Percentiles rank a stretch among this genome's conserved stretches.
Conservation (phyloP, 2,329 filamentous ascomycete genomes). For the Diaporthe ilicicola region DNA sequence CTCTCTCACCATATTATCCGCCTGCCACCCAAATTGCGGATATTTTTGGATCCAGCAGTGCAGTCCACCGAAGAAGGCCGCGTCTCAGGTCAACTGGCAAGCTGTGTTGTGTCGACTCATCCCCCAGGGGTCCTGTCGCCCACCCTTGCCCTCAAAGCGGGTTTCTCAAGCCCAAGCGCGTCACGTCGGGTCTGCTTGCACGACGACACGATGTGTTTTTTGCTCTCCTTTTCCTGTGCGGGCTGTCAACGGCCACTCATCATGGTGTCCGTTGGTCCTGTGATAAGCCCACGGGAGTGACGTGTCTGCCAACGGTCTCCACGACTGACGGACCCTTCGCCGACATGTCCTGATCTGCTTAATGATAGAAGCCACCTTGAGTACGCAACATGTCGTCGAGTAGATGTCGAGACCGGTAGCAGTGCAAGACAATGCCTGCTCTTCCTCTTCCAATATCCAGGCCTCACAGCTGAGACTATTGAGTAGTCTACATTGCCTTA, state of each 20-base stretch:
- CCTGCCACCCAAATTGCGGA: not conserved
- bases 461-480: too few species aligned
- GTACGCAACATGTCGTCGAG: not conserved
- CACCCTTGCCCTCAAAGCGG: conserved; percentile 4
- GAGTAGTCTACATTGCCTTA: too few species aligned
- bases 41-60: not conserved
- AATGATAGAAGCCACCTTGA: not conserved
- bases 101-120: not conserved
- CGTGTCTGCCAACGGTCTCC: conserved; percentile 5
- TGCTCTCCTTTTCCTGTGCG: not conserved
- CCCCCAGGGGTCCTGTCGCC: not conserved
- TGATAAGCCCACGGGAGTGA: not conserved
- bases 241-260: not conserved
- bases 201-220: not conserved
- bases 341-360: not conserved
- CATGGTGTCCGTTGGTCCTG: not conserved
- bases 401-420: too few species aligned
- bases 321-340: not conserved
- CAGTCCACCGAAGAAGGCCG: not conserved
- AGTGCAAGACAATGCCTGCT: too few species aligned
- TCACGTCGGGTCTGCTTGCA: not conserved
- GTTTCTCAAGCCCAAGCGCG: not conserved
- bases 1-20: conserved; percentile 9
- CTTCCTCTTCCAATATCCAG: too few species aligned
- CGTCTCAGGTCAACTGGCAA: not conserved